Evolutionary conservation across 2,329 filamentous ascomycete genomes (phyloP), one percentile per base, ranked within the genome.

Genomic region (Cyphellophora attinorum): DNA sequence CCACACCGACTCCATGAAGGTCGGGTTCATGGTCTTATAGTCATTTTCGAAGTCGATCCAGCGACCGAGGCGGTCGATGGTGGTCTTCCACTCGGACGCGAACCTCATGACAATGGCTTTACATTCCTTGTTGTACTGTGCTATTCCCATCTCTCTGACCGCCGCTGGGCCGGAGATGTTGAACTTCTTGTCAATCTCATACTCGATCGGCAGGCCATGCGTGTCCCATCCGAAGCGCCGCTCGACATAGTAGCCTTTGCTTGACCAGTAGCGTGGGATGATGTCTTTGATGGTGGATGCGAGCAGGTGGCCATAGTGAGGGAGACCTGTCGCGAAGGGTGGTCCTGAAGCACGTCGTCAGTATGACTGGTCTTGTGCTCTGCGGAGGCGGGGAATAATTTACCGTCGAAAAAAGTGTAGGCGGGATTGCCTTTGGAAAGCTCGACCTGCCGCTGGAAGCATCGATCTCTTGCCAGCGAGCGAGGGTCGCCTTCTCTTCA

Each of bases 1-100:
- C 85, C 85, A 93, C 48, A 81, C 76, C 1, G 79, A 79, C 64
- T 93, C 85, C 85, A 93, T 93, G 62, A 88, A 93, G 16, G 66
- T 80, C 11, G 79, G 70, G 55, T 93, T 79, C 85, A 93, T 91
- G 29, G 83, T 91, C 78, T 93, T 93, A 68, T 91, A 93, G 58
- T 93, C 83, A 48, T 89, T 88, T 60, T 93, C 85, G 50, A 93
- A 93, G 59, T 93, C 85, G 47, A 93, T 86, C 85, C 85, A 93
- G 35, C 85, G 76, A 33, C 85, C 85, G 16, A 93, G 62, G 38
- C 85, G 71, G 53, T 89, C 83, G 50, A 93, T 80, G 13, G 83
- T 91, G 44, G 74, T 66, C 51, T 83, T 74, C 85, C 85, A 93
- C 56, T 93, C 85, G 16, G 68, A 60, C 5, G 83, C 76, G 57